Evolutionary conservation across 1,284 basidiomycete genomes (phyloP).

Genomic region (Mycena sp.): DNA sequence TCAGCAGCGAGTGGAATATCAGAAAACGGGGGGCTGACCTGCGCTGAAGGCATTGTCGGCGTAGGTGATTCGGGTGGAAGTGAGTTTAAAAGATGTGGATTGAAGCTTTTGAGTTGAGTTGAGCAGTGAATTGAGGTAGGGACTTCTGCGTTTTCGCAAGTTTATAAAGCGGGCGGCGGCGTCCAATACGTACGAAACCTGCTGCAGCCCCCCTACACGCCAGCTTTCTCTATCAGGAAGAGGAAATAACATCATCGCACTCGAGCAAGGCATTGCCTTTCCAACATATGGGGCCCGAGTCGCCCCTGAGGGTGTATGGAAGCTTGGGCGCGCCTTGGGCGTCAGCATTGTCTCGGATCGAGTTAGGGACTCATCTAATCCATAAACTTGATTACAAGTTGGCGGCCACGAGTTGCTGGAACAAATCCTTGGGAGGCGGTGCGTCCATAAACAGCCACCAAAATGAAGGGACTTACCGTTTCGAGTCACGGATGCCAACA

Average conservation of each 20-base stretch:
- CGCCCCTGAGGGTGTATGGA: slow-evolving; percentile 14
- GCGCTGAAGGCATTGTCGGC: slow-evolving; percentile 7
- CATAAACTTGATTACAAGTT: slow-evolving; percentile 9
- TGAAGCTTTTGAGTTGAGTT: too few species aligned
- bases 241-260: not conserved
- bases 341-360: slow-evolving; percentile 13
- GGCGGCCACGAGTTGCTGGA: slow-evolving; percentile 25
- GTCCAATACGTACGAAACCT: slow-evolving; percentile 18
- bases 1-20: not conserved
- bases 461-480: slow-evolving; percentile 11
- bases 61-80: not conserved
- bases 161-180: slow-evolving; percentile 19
- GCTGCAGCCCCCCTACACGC: not conserved
- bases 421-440: slow-evolving; percentile 5
- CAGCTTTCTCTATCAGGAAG: slow-evolving; percentile 11
- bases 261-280: not conserved
- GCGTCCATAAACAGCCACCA: slow-evolving; percentile 13
- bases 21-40: not conserved
- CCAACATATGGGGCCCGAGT: slow-evolving; percentile 13
- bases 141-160: not conserved
- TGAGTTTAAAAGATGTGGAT: too few species aligned
- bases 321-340: not conserved
- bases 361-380: slow-evolving; percentile 11
- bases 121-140: not conserved
- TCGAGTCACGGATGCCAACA: not conserved